Percentiles rank a stretch among this genome's conserved stretches.
These are phyloP conservation scores for Hericium coralloides DNA, from an alignment of 768 basidiomycete genomes.

Conservation along the genomic window DNA sequence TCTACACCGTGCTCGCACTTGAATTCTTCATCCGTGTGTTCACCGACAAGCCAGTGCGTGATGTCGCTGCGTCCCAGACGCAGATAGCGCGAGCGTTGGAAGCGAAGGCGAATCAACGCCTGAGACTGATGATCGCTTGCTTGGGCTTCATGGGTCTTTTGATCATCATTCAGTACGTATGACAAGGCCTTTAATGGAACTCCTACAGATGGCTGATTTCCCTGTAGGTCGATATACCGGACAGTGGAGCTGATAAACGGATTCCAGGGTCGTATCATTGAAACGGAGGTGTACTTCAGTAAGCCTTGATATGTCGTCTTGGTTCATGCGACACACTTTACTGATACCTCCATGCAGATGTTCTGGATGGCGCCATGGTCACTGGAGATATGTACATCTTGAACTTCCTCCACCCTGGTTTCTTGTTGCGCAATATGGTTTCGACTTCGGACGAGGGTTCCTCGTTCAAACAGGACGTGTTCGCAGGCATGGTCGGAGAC, in stretches of 20 bases:
- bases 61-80: background rate
- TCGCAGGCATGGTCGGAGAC: too few species aligned
- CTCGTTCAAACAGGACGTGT: background rate
- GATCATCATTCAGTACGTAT: conserved; percentile 6
- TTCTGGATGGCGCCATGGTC: conserved; percentile 12
- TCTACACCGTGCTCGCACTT: conserved; percentile 2
- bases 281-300: conserved; percentile 9
- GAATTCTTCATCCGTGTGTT: conserved; percentile 7
- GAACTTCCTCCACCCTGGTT: conserved; percentile 7
- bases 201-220: background rate
- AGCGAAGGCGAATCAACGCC: background rate
- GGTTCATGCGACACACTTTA: background rate
- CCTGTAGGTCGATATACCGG: conserved; percentile 7
- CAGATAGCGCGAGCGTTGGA: background rate
- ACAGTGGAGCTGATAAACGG: conserved; percentile 7
- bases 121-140: conserved; percentile 2
- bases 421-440: background rate
- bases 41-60: conserved; percentile 1
- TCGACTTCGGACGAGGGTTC: background rate
- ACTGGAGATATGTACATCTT: conserved; percentile 6
- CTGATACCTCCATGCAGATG: background rate
- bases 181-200: background rate
- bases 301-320: background rate
- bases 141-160: conserved; percentile 9
- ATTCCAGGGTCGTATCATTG: conserved; percentile 5